phyloP scores from a whole-genome alignment of 1,284 basidiomycete genomes.

The Ganoderma lucidum region DNA sequence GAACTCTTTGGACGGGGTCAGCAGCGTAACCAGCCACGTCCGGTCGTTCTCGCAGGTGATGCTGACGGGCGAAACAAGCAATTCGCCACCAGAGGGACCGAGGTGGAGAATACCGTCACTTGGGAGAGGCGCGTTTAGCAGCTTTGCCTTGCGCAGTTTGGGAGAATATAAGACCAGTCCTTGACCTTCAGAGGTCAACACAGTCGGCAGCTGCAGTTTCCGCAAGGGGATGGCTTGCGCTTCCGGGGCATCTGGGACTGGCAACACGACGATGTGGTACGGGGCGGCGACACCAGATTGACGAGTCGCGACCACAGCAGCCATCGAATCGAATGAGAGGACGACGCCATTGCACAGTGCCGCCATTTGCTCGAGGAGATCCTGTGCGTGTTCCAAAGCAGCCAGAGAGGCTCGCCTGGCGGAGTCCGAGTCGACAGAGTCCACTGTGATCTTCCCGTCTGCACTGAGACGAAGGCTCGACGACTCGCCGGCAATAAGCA shows the following conservation, averaged over 20 bases:
- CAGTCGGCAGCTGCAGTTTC: conserved; percentile 4
- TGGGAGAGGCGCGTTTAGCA: neutral
- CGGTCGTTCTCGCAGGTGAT: neutral
- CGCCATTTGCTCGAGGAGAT: conserved; percentile 20
- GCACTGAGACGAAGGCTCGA: conserved; percentile 23
- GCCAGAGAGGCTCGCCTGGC: conserved; percentile 20
- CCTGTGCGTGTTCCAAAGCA: conserved; percentile 20
- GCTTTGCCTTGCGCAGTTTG: conserved; percentile 3
- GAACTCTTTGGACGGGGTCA: conserved; percentile 16
- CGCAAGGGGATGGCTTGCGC: conserved; percentile 8
- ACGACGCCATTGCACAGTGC: conserved; percentile 22
- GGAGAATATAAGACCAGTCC: conserved; percentile 21
- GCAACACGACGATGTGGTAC: conserved; percentile 26
- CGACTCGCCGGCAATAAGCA: conserved; percentile 22
- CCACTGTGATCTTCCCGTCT: conserved; percentile 25
- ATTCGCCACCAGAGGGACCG: conserved; percentile 16
- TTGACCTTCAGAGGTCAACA: conserved; percentile 11
- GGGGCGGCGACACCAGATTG: conserved; percentile 11
- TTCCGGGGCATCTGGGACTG: conserved; percentile 12
- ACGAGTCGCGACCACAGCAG: conserved; percentile 16
- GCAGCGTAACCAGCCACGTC: conserved; percentile 12
- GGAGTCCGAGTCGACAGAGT: conserved; percentile 12
- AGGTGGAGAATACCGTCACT: neutral
- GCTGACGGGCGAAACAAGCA: conserved; percentile 18
- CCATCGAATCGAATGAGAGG: conserved; percentile 10